These are phyloP conservation scores for Ophiostoma australiae DNA, from an alignment of 2,329 filamentous ascomycete species.

Conservation along the genomic window DNA sequence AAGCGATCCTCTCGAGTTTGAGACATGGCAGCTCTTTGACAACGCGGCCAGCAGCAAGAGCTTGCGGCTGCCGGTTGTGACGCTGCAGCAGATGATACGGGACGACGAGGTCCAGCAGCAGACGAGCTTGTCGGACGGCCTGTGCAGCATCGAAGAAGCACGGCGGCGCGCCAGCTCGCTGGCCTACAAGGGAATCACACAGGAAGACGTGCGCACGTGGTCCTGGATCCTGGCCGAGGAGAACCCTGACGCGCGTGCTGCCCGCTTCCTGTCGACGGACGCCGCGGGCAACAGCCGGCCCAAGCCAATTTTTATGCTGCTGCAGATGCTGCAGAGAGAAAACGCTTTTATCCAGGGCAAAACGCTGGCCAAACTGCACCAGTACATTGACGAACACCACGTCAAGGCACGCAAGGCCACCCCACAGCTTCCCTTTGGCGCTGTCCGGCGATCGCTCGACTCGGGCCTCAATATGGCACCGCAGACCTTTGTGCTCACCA, in stretches of 20 bases:
- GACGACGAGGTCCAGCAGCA: conserved; percentile 27
- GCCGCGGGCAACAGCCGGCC: conserved; percentile 28
- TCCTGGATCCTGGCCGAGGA: conserved; percentile 39
- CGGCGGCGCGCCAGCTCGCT: conserved; percentile 31
- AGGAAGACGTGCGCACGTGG: conserved; percentile 39
- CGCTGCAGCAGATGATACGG: conserved; percentile 30
- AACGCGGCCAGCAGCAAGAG: conserved; percentile 28
- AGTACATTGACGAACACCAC: conserved; percentile 31
- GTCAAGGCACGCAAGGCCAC: conserved; percentile 17
- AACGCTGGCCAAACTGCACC: conserved; percentile 35
- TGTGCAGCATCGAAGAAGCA: conserved; percentile 21
- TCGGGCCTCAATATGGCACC: conserved; percentile 30
- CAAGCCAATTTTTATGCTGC: conserved; percentile 40
- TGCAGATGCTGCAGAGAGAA: conserved; percentile 36
- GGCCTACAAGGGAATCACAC: conserved; percentile 34
- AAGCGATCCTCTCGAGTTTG: conserved; percentile 20
- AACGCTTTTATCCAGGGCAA: conserved; percentile 33
- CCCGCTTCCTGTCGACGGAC: conserved; percentile 35
- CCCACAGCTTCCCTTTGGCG: conserved; percentile 23
- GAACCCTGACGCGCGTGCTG: conserved; percentile 35
- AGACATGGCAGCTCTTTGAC: conserved; percentile 26
- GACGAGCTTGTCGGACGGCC: conserved; percentile 27
- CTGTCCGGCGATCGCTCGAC: conserved; percentile 27
- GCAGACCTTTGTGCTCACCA: conserved; percentile 28
- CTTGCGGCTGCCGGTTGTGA: conserved; percentile 30